Percentiles rank a stretch among this genome's conserved stretches.
Conservation (phyloP, 139 green algal species). For the Choricystis sp. region DNA sequence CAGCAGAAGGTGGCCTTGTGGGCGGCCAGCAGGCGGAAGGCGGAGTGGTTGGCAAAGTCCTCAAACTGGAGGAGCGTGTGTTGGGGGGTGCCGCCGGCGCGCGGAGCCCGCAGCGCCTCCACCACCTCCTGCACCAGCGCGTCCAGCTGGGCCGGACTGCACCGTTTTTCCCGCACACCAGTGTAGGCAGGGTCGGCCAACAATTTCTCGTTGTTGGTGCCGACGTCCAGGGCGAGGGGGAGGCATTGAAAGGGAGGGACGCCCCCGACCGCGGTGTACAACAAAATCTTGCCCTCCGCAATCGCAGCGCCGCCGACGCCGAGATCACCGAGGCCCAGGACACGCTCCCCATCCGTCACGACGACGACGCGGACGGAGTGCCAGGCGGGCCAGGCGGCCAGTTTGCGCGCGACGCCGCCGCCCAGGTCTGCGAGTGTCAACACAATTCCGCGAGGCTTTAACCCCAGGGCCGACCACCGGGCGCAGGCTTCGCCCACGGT, state of each 20-base stretch:
- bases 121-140: conserved; percentile 46
- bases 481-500: conserved; percentile 87
- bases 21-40: conserved; percentile 55
- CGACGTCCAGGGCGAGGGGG: conserved; percentile 72
- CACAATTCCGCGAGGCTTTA: conserved; percentile 14
- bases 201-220: conserved; percentile 68
- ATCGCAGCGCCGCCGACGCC: conserved; percentile 36
- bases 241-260: conserved; percentile 36
- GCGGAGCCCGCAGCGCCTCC: conserved; percentile 27
- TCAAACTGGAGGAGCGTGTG: conserved; percentile 75
- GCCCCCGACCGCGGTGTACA: conserved; percentile 33
- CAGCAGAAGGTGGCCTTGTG: conserved; percentile 27
- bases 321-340: conserved; percentile 46
- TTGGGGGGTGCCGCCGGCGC: too few relatives aligned
- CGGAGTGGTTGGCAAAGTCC: conserved; percentile 73
- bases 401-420: conserved; percentile 18
- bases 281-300: conserved; percentile 19
- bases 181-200: conserved; percentile 52
- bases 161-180: conserved; percentile 26
- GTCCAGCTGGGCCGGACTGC: conserved; percentile 26
- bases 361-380: conserved; percentile 22
- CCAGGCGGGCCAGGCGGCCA: conserved; percentile 21
- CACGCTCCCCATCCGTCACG: conserved; percentile 46
- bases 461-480: conserved; percentile 41
- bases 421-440: conserved; percentile 5